Evolutionary conservation across 345 rosid species (phyloP), one percentile per base, ranked within the genome.

Genomic region (Cardamine occulta): DNA sequence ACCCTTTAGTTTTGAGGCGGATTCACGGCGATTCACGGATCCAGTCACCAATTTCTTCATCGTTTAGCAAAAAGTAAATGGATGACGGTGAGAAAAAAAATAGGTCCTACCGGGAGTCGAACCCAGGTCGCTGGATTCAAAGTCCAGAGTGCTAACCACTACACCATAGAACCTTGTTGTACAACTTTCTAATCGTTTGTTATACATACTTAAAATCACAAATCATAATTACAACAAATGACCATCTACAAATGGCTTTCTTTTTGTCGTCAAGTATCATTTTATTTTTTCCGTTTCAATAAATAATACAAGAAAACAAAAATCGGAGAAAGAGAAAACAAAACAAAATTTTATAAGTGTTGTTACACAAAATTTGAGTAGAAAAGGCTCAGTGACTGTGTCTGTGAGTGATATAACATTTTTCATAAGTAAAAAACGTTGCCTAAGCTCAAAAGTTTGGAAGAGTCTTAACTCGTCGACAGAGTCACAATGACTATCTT

Each of bases 71-170:
- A 32, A 29, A 8, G 4, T 1, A 26, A 26, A 24, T 53, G 58
- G 34, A 3, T 5, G 2, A 23, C 11, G 9, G 9, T 32, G 0
- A 11, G 5, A 26, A 0, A 2, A 15, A 18, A 29, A 14, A 56
- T 1, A 88, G 96, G 91, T 88, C 96, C 93, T 88, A 88, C 90
- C 91, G 93, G 90, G 90, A 90, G 88, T 89, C 91, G 91, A 90
- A 87, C 94, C 91, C 96, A 87, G 94, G 93, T 89, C 91, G 87
- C 96, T 87, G 88, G 98, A 92, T 92, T 90, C 97, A 89, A 90
- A 89, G 93, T 90, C 94, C 98, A 89, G 89, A 93, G 94, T 90
- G 97, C 98, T 93, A 90, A 93, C 99, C 97, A 90, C 94, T 87
- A 91, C 96, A 93, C 98, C 97, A 90, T 86, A 86, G 88, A 94